phyloP scores from a whole-genome alignment of 2,329 filamentous ascomycete species.

The Cytospora paraplurivora region DNA sequence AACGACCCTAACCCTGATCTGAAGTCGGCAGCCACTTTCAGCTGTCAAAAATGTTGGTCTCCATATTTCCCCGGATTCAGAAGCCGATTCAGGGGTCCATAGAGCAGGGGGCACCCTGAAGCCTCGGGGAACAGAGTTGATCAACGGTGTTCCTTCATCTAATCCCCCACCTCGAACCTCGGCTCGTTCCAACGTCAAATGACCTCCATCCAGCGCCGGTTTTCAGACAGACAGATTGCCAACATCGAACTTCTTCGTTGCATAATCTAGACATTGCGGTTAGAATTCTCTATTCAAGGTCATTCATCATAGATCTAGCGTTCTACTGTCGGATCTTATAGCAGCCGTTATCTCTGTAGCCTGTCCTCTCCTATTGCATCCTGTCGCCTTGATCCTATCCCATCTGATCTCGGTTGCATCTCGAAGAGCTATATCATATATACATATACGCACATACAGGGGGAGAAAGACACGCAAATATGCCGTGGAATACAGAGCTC shows the following conservation, averaged over 20 bases:
- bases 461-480: conserved; percentile 10
- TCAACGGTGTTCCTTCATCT: neutral
- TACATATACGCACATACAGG: neutral
- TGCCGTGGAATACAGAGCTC: conserved; percentile 30
- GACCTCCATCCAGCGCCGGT: neutral
- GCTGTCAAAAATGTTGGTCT: conserved; percentile 13
- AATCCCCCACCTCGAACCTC: conserved; percentile 25
- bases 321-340: too few relatives aligned
- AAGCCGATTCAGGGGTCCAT: conserved; percentile 3
- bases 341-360: too few relatives aligned
- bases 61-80: conserved; percentile 12
- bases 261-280: neutral
- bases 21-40: conserved; percentile 6
- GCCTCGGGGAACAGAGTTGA: conserved; percentile 1
- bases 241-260: neutral
- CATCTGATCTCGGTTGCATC: neutral
- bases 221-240: neutral
- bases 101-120: conserved; percentile 1
- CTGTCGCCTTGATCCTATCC: neutral
- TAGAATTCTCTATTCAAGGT: neutral
- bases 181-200: conserved; percentile 16
- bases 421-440: neutral
- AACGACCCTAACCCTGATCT: neutral
- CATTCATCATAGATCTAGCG: too few relatives aligned
- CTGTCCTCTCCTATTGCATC: too few relatives aligned